Conservation (phyloP, 805 yeast species). For the Starmerella gropengiesseri region DNA sequence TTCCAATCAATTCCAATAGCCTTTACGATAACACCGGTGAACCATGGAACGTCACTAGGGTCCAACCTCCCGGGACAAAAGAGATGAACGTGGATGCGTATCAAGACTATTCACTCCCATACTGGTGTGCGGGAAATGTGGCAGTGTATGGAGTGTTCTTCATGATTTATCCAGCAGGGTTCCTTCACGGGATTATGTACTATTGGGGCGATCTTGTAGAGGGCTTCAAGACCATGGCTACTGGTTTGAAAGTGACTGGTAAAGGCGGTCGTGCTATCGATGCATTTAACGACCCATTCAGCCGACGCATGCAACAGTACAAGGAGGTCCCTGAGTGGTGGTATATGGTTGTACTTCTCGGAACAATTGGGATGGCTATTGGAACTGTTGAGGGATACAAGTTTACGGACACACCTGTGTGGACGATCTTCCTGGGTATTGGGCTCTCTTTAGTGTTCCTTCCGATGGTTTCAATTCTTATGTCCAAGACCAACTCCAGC, state of each 20-base stretch:
- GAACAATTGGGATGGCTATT: constrained; percentile 37
- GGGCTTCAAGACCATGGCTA: constrained; percentile 17
- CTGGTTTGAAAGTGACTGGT: constrained; percentile 10
- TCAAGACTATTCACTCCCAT: constrained; percentile 55
- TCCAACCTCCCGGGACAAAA: constrained; percentile 37
- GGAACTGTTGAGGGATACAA: constrained; percentile 34
- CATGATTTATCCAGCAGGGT: constrained; percentile 47
- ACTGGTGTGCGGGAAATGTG: constrained; percentile 50
- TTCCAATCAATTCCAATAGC: constrained; percentile 40
- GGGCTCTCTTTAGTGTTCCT: constrained; percentile 44
- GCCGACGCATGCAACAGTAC: constrained; percentile 42
- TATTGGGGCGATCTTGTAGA: constrained; percentile 11
- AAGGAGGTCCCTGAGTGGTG: constrained; percentile 68
- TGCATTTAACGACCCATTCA: constrained; percentile 12
- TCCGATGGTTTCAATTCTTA: constrained; percentile 46
- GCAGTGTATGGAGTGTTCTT: constrained; percentile 49
- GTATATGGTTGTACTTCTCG: constrained; percentile 38
- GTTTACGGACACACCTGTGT: constrained; percentile 41
- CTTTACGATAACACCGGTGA: constrained; percentile 44
- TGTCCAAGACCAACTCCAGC: constrained; percentile 40
- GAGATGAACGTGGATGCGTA: constrained; percentile 38
- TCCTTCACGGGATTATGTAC: constrained; percentile 32
- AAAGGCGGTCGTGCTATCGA: constrained; percentile 38
- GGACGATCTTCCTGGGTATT: constrained; percentile 52
- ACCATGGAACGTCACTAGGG: constrained; percentile 37